Conservation (phyloP, 352 stramenopile genomes). For the Phytophthora hibernalis region DNA sequence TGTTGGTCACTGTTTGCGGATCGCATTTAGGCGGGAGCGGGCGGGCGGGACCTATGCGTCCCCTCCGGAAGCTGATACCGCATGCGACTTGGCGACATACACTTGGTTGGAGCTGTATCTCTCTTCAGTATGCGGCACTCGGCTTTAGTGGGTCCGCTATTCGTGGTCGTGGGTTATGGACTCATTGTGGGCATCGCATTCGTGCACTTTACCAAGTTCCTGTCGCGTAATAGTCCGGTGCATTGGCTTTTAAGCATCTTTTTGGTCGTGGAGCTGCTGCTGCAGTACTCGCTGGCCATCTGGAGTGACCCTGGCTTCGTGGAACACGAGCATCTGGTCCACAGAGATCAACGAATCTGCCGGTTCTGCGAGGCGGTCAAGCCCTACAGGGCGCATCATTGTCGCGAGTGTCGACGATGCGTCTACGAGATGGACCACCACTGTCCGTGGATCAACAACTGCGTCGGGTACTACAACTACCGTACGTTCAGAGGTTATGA, state of each 20-base stretch:
- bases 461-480: slow-evolving; percentile 97
- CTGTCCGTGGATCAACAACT: slow-evolving; percentile 98
- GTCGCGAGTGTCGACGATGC: slow-evolving; percentile 87
- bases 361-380: slow-evolving; percentile 31
- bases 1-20: neutral
- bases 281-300: slow-evolving; percentile 53
- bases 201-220: slow-evolving; percentile 46
- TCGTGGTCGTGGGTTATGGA: slow-evolving; percentile 41
- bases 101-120: neutral
- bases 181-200: slow-evolving; percentile 37
- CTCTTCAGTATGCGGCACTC: neutral
- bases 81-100: slow-evolving; percentile 30
- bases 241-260: slow-evolving; percentile 39
- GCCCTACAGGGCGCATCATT: slow-evolving; percentile 61
- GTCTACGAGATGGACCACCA: slow-evolving; percentile 98
- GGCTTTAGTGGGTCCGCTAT: slow-evolving; percentile 21
- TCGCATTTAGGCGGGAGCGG: neutral
- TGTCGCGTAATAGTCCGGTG: slow-evolving; percentile 13
- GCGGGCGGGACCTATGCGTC: slow-evolving; percentile 20
- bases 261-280: slow-evolving; percentile 41
- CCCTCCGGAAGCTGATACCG: slow-evolving; percentile 14
- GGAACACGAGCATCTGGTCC: slow-evolving; percentile 15
- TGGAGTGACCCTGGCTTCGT: slow-evolving; percentile 53
- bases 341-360: slow-evolving; percentile 16
- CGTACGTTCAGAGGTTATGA: slow-evolving; percentile 32